Conservation (phyloP, 2,329 filamentous ascomycete species). For the Cladosporium austrohemisphaericum region DNA sequence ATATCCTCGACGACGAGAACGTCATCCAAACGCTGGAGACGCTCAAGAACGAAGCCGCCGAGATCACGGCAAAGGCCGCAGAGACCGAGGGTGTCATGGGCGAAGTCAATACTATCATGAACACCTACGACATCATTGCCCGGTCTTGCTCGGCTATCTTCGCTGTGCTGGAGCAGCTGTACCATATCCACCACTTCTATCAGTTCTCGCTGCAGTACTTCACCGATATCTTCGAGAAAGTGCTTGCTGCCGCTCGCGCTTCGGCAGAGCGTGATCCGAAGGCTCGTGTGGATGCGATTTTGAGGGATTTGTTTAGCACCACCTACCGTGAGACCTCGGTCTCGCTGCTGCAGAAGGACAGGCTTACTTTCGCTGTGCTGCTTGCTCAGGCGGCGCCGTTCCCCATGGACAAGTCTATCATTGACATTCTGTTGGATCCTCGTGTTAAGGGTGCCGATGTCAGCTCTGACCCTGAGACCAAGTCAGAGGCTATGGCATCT, state of each 20-base stretch:
- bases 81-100: slow-evolving; percentile 98
- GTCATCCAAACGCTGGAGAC: slow-evolving; percentile 98
- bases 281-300: slow-evolving; percentile 79
- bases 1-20: slow-evolving; percentile 96
- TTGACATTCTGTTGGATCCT: slow-evolving; percentile 81
- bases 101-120: slow-evolving; percentile 93
- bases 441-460: slow-evolving; percentile 73
- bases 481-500: slow-evolving; percentile 64
- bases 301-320: slow-evolving; percentile 85
- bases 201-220: slow-evolving; percentile 99
- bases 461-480: slow-evolving; percentile 62
- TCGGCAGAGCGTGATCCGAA: slow-evolving; percentile 59
- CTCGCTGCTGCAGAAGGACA: slow-evolving; percentile 87
- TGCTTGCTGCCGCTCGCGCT: slow-evolving; percentile 75
- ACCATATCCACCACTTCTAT: slow-evolving; percentile 98
- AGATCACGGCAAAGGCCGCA: slow-evolving; percentile 93
- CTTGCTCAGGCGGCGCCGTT: slow-evolving; percentile 94
- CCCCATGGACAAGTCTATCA: slow-evolving; percentile 84
- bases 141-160: slow-evolving; percentile 96
- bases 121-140: slow-evolving; percentile 89
- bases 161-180: slow-evolving; percentile 90
- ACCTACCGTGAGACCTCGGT: slow-evolving; percentile 92
- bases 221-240: slow-evolving; percentile 92
- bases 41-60: slow-evolving; percentile 93
- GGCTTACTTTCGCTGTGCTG: slow-evolving; percentile 89